A percentile compares a stretch with the other conserved stretches of the same genome.
Evolutionary conservation across 306 rosid genomes (phyloP).

Genomic region (Mucuna pruriens): DNA sequence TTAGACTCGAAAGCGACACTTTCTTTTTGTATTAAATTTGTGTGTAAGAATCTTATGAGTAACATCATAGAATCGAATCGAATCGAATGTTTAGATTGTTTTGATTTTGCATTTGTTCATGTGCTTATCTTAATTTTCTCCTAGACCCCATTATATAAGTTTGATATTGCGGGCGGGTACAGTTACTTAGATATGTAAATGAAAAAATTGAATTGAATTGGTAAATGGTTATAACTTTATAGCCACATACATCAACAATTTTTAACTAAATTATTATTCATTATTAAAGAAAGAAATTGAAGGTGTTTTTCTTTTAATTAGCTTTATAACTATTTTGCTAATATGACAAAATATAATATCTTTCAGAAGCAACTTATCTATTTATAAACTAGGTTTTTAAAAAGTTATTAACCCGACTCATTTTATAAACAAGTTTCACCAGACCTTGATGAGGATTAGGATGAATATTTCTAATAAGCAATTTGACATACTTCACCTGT

Average conservation of each 20-base stretch:
- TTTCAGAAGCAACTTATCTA: too few species aligned
- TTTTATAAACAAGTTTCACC: too few species aligned
- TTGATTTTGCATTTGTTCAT: not conserved
- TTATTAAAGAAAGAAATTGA: not conserved
- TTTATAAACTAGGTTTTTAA: too few species aligned
- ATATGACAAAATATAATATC: not conserved
- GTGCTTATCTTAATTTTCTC: constrained; percentile 8
- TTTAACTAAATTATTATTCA: not conserved
- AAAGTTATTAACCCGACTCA: too few species aligned
- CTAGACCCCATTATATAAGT: not conserved
- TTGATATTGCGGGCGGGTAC: not conserved
- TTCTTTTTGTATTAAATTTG: constrained; percentile 12
- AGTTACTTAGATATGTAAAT: not conserved
- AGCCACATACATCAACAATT: not conserved
- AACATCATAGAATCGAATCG: not conserved
- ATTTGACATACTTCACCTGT: too few species aligned
- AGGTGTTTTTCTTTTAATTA: too few species aligned
- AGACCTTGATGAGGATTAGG: too few species aligned
- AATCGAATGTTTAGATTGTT: not conserved
- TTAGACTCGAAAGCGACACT: constrained; percentile 3
- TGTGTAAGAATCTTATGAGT: not conserved
- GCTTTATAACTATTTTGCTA: not conserved
- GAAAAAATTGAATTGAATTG: not conserved
- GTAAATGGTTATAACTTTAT: not conserved
- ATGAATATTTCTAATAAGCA: too few species aligned